Conservation (phyloP, 768 basidiomycete genomes). For the Cantharellus cinnabarinus region DNA sequence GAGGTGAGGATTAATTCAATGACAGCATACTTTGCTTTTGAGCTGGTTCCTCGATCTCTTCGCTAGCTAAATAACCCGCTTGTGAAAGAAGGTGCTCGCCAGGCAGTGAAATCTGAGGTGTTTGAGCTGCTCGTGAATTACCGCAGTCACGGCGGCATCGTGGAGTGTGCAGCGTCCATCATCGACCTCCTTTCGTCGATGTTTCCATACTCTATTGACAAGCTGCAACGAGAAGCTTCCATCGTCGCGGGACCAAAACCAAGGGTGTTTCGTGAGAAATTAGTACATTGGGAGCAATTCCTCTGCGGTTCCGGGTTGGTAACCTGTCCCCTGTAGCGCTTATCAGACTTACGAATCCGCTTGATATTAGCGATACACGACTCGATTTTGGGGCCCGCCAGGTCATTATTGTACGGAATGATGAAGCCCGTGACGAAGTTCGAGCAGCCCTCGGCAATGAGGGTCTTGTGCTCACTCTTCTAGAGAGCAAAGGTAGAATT, state of each 20-base stretch:
- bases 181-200: conserved; percentile 37
- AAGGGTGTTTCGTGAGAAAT: conserved; percentile 19
- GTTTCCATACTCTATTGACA: conserved; percentile 46
- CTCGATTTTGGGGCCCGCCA: conserved; percentile 24
- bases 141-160: conserved; percentile 51
- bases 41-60: neutral
- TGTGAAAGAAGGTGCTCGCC: neutral
- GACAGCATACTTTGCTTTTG: neutral
- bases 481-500: conserved; percentile 55
- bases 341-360: neutral
- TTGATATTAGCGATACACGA: neutral
- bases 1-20: conserved; percentile 24
- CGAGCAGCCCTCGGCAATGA: conserved; percentile 34
- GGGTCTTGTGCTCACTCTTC: conserved; percentile 26
- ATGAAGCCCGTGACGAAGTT: conserved; percentile 28
- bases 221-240: conserved; percentile 30
- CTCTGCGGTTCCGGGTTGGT: neutral
- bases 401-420: conserved; percentile 50
- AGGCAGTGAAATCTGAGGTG: neutral
- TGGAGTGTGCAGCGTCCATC: conserved; percentile 45
- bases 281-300: neutral
- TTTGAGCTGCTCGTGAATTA: conserved; percentile 47
- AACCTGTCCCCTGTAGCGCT: neutral
- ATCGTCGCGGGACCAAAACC: neutral
- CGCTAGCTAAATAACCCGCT: neutral